A percentile compares a stretch with the other conserved stretches of the same genome.
Conservation (phyloP, 2,329 filamentous ascomycete species). For the Dothiorella sarmentorum region DNA sequence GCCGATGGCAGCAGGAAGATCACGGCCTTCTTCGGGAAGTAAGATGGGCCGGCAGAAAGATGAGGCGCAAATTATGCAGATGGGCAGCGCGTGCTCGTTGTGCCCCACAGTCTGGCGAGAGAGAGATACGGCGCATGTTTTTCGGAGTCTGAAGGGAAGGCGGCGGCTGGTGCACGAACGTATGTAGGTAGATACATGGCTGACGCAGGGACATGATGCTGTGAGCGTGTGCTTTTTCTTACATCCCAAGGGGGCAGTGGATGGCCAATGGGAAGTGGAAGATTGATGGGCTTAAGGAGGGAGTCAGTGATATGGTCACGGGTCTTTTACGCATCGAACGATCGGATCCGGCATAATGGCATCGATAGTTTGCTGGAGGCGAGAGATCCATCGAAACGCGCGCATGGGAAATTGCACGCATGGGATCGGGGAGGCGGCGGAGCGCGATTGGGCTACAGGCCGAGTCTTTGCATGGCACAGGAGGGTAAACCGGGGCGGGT, state of each 20-base stretch:
- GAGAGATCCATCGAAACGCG: constrained; percentile 1
- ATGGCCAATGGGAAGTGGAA: background rate
- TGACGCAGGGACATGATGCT: background rate
- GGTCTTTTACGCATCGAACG: constrained; percentile 8
- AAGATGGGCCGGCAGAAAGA: constrained; percentile 20
- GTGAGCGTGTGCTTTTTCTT: background rate
- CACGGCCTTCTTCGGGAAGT: constrained; percentile 55
- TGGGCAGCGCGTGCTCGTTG: background rate
- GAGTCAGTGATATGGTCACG: constrained; percentile 16
- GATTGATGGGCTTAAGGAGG: constrained; percentile 4
- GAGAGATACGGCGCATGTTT: background rate
- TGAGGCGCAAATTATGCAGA: constrained; percentile 3
- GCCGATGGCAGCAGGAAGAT: constrained; percentile 54
- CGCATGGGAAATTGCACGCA: constrained; percentile 16
- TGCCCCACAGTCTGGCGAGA: background rate
- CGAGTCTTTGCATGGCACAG: background rate
- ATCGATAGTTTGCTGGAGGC: constrained; percentile 13
- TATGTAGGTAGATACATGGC: background rate
- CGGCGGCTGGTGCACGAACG: background rate
- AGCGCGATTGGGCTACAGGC: constrained; percentile 13
- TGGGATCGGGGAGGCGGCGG: constrained; percentile 10
- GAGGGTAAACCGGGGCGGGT: constrained; percentile 1
- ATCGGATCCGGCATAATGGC: constrained; percentile 9
- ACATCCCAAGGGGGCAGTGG: background rate
- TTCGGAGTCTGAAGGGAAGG: background rate